Evolutionary conservation across 805 yeast species (phyloP).

Genomic region (Candida peoriensis): DNA sequence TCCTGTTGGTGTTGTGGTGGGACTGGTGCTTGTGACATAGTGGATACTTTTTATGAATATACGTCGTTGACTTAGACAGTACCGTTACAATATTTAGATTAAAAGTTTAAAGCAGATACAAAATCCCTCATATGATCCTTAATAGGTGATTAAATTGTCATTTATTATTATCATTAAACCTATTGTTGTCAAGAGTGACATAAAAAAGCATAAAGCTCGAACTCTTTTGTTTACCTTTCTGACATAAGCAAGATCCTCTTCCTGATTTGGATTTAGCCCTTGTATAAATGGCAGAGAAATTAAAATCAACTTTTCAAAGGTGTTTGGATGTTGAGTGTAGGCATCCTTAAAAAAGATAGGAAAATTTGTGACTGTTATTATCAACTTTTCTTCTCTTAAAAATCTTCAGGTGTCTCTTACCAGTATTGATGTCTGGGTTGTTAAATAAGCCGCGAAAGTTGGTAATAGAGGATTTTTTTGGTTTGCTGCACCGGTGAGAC

Average conservation of each 20-base stretch:
- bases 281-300: neutral
- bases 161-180: too few relatives aligned
- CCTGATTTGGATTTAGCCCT: neutral
- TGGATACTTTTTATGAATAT: neutral
- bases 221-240: slow-evolving; percentile 13
- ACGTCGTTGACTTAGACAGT: too few relatives aligned
- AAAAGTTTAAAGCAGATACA: too few relatives aligned
- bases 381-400: too few relatives aligned
- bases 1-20: slow-evolving; percentile 18
- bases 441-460: slow-evolving; percentile 1
- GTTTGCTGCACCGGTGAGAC: slow-evolving; percentile 7
- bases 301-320: neutral
- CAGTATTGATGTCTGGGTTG: neutral
- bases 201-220: too few relatives aligned
- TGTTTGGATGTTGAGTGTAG: neutral
- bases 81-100: too few relatives aligned
- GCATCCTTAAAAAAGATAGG: neutral
- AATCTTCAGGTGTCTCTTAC: neutral
- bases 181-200: too few relatives aligned
- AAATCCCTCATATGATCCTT: too few relatives aligned
- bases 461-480: neutral
- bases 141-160: too few relatives aligned
- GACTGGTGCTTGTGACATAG: neutral
- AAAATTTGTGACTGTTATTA: neutral
- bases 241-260: slow-evolving; percentile 8